Evolutionary conservation across 192 early-diverging fungal species (phyloP).

Genomic region (Gaertneriomyces semiglobifer): DNA sequence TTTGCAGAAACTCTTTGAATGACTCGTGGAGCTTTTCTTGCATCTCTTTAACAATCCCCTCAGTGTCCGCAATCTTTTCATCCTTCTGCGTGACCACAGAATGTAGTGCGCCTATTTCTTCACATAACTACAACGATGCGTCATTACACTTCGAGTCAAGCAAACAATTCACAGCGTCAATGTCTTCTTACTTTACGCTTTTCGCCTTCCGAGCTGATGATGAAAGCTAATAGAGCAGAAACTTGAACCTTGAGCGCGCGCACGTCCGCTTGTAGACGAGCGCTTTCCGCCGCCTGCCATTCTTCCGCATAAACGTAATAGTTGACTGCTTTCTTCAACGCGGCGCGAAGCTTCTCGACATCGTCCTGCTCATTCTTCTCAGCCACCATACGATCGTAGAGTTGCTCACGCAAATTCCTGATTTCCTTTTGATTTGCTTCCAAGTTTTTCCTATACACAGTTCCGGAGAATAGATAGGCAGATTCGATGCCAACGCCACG

Average conservation of each 20-base stretch:
- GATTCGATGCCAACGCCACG: conserved; percentile 22
- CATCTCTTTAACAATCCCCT: conserved; percentile 32
- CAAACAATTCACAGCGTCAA: not conserved
- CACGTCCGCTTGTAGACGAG: conserved; percentile 48
- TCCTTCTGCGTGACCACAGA: conserved; percentile 29
- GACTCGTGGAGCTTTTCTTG: conserved; percentile 49
- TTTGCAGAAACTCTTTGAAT: conserved; percentile 53
- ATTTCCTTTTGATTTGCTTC: conserved; percentile 52
- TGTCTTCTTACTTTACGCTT: conserved; percentile 40
- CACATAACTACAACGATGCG: conserved; percentile 31
- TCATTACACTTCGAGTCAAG: not conserved
- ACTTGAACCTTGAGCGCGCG: conserved; percentile 51
- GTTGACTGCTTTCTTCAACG: conserved; percentile 48
- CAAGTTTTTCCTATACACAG: conserved; percentile 48
- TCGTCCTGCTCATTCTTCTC: conserved; percentile 34
- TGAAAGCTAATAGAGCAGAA: conserved; percentile 52
- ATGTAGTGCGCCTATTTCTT: conserved; percentile 37
- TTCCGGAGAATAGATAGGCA: conserved; percentile 41
- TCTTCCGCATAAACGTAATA: conserved; percentile 61
- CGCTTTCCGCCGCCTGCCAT: conserved; percentile 51
- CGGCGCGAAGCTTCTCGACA: conserved; percentile 44
- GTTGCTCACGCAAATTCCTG: conserved; percentile 38
- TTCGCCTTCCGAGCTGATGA: conserved; percentile 58
- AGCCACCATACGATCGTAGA: conserved; percentile 34
- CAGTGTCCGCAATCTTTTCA: conserved; percentile 23